phyloP scores from a whole-genome alignment of 2,329 filamentous ascomycete species.

The Colletotrichum scovillei region DNA sequence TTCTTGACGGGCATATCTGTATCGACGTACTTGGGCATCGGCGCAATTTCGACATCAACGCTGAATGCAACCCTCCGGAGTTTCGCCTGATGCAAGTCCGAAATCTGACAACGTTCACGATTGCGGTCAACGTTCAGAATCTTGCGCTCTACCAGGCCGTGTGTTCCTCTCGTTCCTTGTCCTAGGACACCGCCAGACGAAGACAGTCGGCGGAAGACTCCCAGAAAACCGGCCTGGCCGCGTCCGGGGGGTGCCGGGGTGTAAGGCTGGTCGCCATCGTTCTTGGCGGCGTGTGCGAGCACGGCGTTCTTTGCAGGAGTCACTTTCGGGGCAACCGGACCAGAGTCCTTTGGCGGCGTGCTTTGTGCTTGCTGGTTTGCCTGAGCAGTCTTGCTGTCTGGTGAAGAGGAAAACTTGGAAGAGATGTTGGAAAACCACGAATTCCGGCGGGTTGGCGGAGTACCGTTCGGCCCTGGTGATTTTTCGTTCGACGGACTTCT shows the following conservation, averaged over 20 bases:
- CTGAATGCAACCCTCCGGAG: constrained; percentile 92
- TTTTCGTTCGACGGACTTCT: constrained; percentile 48
- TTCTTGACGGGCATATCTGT: constrained; percentile 56
- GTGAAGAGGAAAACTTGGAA: constrained; percentile 84
- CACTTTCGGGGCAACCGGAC: constrained; percentile 53
- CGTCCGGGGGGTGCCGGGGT: constrained; percentile 79
- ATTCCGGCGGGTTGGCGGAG: constrained; percentile 67
- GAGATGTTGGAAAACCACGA: constrained; percentile 97
- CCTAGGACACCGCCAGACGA: constrained; percentile 68
- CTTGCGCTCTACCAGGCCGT: constrained; percentile 81
- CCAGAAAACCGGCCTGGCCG: constrained; percentile 78
- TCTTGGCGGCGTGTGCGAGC: constrained; percentile 65
- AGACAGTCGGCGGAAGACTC: constrained; percentile 84
- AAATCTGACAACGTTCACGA: constrained; percentile 81
- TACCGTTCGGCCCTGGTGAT: constrained; percentile 39
- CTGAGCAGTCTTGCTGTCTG: constrained; percentile 49
- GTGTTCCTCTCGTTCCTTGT: constrained; percentile 58
- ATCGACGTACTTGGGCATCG: constrained; percentile 82
- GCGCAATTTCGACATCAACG: constrained; percentile 96
- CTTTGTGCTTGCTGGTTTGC: constrained; percentile 48
- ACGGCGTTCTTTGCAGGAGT: constrained; percentile 68
- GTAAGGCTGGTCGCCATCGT: constrained; percentile 73
- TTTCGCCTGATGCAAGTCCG: constrained; percentile 83
- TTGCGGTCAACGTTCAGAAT: constrained; percentile 87
- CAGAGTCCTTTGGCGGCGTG: constrained; percentile 46